phyloP scores from a whole-genome alignment of 1,139 yeast genomes.

The Sugiyamaella pinicola region DNA sequence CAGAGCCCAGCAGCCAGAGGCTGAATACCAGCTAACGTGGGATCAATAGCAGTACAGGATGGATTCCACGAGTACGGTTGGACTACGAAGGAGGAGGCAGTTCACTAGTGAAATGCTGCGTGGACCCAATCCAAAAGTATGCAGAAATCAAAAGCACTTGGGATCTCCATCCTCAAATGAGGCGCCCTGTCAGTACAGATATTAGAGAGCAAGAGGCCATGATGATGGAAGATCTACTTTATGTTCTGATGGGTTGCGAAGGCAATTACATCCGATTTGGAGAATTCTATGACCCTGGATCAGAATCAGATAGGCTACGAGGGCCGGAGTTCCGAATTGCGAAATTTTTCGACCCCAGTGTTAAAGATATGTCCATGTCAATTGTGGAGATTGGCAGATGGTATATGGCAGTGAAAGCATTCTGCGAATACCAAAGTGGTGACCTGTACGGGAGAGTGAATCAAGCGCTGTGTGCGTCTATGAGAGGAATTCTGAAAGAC shows the following conservation, averaged over 20 bases:
- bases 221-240: slow-evolving; percentile 68
- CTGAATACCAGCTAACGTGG: no score
- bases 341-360: slow-evolving; percentile 70
- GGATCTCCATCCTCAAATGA: slow-evolving; percentile 16
- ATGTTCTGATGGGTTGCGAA: slow-evolving; percentile 72
- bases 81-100: slow-evolving; percentile 1
- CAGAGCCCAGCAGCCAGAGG: no score
- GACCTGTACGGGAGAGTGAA: slow-evolving; percentile 67
- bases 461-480: slow-evolving; percentile 68
- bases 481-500: slow-evolving; percentile 55
- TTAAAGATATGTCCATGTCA: slow-evolving; percentile 70
- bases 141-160: slow-evolving; percentile 23
- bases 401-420: slow-evolving; percentile 57
- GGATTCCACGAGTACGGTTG: slow-evolving; percentile 7
- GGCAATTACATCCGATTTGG: slow-evolving; percentile 76
- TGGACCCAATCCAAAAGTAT: slow-evolving; percentile 33
- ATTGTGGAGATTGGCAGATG: slow-evolving; percentile 64
- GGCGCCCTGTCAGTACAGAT: slow-evolving; percentile 27
- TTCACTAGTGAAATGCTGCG: slow-evolving; percentile 11
- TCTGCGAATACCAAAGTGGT: slow-evolving; percentile 58
- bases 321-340: slow-evolving; percentile 82
- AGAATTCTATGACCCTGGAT: slow-evolving; percentile 56
- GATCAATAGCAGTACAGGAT: neutral
- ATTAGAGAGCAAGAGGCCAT: slow-evolving; percentile 65
- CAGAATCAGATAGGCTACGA: slow-evolving; percentile 45